These are phyloP conservation scores for Ceratocystis variospora DNA, from an alignment of 2,329 filamentous ascomycete genomes.

Conservation along the genomic window DNA sequence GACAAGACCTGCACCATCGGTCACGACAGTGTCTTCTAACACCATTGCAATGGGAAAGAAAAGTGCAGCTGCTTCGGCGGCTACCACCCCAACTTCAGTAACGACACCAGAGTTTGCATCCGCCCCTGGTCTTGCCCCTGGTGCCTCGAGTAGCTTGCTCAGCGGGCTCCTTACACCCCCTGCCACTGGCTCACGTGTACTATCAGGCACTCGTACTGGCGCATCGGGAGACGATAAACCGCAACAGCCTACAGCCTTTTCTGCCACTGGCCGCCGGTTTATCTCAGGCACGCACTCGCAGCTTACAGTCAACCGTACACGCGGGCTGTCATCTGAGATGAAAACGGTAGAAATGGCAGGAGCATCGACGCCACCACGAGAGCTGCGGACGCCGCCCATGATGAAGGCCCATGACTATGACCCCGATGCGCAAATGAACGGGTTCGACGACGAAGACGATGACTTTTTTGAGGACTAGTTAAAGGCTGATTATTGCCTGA, in stretches of 20 bases:
- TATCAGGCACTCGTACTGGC: constrained; percentile 6
- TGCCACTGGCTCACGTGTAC: constrained; percentile 49
- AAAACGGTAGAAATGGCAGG: neutral
- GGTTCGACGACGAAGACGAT: constrained; percentile 45
- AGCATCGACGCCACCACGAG: constrained; percentile 24
- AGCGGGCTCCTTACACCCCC: constrained; percentile 85
- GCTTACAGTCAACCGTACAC: constrained; percentile 21
- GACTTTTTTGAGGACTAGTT: constrained; percentile 41
- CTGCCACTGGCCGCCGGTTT: constrained; percentile 44
- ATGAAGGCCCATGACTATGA: constrained; percentile 46
- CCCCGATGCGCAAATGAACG: constrained; percentile 44
- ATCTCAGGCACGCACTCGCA: constrained; percentile 26
- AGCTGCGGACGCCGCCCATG: constrained; percentile 48
- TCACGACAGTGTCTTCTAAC: neutral
- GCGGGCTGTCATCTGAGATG: neutral
- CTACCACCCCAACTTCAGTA: constrained; percentile 25
- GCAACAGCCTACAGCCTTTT: constrained; percentile 46
- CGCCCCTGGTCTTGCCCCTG: neutral
- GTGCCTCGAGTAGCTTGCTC: constrained; percentile 43
- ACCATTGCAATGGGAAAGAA: neutral
- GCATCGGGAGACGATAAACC: constrained; percentile 22
- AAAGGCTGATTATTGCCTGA: too few relatives aligned
- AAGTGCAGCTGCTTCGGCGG: neutral
- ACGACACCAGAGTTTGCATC: neutral
- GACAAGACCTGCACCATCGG: constrained; percentile 30